Evolutionary conservation across 2,329 filamentous ascomycete species (phyloP), one percentile per base, ranked within the genome.

Genomic region (Dryadomyces quercivorus): DNA sequence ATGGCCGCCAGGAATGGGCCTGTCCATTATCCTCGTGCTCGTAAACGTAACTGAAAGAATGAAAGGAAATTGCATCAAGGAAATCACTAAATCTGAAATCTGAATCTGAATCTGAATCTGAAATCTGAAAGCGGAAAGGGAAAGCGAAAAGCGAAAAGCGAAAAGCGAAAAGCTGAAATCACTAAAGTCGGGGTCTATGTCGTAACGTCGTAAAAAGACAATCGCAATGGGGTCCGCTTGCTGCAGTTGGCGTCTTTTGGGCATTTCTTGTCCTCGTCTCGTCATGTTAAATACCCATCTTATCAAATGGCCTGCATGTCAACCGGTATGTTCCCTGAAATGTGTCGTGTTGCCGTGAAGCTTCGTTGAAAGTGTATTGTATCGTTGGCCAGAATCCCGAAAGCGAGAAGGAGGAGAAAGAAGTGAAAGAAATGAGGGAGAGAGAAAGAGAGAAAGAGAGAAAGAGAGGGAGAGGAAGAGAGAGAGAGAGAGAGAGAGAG

Each of bases 261-360:
- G 54, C 40, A 49, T 42, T 48, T 40, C 46, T 51, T 16, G 38
- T 44, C 20, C 22, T 51, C 50, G n/a, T 38, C 13, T 52, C 57
- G n/a, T 50, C 34, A 45, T 53, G 13, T n/a, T 26, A 5, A 31
- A 9, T 18, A 7, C 42, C 51, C 26, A 22, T 46, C 34, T 52
- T 21, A 3, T 21, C 16, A 22, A 36, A 36, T 49, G 38, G 22
- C 50, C 34, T 48, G 52, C 51, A 53, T 56, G 40, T 55, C 56
- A 56, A 57, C 58, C 42, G 56, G 62, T 58, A 57, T 55, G 53
- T 57, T 57, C 59, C 16, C 47, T 51, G 18, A 26, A 57, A 56
- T 31, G 60, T 56, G 58, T 54, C 47, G 53, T 55, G 48, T 52
- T 59, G 67, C 67, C 66, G 67, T 64, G 66, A 68, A 69, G 67